Evolutionary conservation across 1,139 yeast genomes (phyloP).

Genomic region (Meyerozyma carpophila): DNA sequence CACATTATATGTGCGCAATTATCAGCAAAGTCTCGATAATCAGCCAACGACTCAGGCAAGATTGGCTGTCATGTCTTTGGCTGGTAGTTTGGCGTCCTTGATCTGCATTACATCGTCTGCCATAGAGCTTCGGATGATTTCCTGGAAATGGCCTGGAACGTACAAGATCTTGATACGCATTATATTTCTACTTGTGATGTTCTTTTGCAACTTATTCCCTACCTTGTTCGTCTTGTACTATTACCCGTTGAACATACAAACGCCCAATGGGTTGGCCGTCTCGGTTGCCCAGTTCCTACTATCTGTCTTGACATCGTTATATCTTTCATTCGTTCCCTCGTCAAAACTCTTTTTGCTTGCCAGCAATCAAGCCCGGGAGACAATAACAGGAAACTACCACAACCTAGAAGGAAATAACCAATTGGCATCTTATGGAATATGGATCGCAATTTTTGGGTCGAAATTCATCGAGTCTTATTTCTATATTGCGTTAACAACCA

Average conservation of each 20-base stretch:
- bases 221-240: neutral
- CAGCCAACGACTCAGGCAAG: constrained; percentile 43
- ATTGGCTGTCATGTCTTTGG: constrained; percentile 45
- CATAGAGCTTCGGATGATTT: constrained; percentile 45
- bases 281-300: constrained; percentile 44
- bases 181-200: constrained; percentile 30
- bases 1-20: constrained; percentile 47
- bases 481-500: constrained; percentile 33
- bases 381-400: constrained; percentile 18
- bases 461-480: constrained; percentile 49
- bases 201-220: neutral
- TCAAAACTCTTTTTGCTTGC: constrained; percentile 36
- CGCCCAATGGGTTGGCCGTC: constrained; percentile 20
- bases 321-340: constrained; percentile 47
- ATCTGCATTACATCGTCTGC: constrained; percentile 39
- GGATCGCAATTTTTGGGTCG: constrained; percentile 42
- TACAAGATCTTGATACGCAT: constrained; percentile 36
- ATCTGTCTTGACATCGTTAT: constrained; percentile 56
- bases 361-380: constrained; percentile 8
- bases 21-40: constrained; percentile 39
- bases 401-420: constrained; percentile 31
- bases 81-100: constrained; percentile 44
- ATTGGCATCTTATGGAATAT: constrained; percentile 40
- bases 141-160: constrained; percentile 53
- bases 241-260: constrained; percentile 19